Evolutionary conservation across 371 early-diverging fungal genomes (phyloP), one percentile per base, ranked within the genome.

Genomic region (Thermomucor indicae-seudaticae): DNA sequence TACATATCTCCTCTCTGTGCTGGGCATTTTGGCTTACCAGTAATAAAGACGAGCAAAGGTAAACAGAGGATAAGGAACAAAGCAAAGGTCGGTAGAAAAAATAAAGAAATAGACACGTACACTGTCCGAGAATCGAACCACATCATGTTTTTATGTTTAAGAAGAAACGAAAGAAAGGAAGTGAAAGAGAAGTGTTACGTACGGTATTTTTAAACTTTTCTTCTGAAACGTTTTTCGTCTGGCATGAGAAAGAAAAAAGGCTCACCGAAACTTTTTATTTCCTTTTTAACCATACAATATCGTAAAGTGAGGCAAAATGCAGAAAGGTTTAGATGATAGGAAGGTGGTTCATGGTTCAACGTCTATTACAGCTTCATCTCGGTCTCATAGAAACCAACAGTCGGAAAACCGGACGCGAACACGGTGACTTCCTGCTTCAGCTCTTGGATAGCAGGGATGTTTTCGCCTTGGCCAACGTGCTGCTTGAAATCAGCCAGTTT

Each of bases 401-500:
- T 80, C 7, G 87, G 88, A 79, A 92, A 90, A 45, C 55, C 44
- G 41, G 68, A 70, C 16, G 86, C 67, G 61, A 92, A 90, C 5
- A 62, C 71, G 16, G 72, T 65, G 10, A 92, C 89, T 29, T 88
- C 81, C 35, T 75, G 59, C 66, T 82, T 81, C 27, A 90, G 69
- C 6, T 69, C 59, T 43, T 65, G 65, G 24, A 92, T 58, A 48
- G 72, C 72, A 10, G 79, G 64, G 34, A 78, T 65, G 10, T 60
- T 48, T 16, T 80, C 80, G 45, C 78, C 66, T n/a, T 78, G 78
- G 16, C 74, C 85, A 29, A 53, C 35, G 14, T 53, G 53, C 30
- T 45, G 29, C 76, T 90, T 90, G 61, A 90, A 92, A 59, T 88
- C 91, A 54, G 78, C 78, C 43, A 93, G 59, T 73, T 84, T 85